Percentiles rank a stretch among this genome's conserved stretches.
Conservation (phyloP, 495 filamentous ascomycete species). For the Hypoxylon intermedium region DNA sequence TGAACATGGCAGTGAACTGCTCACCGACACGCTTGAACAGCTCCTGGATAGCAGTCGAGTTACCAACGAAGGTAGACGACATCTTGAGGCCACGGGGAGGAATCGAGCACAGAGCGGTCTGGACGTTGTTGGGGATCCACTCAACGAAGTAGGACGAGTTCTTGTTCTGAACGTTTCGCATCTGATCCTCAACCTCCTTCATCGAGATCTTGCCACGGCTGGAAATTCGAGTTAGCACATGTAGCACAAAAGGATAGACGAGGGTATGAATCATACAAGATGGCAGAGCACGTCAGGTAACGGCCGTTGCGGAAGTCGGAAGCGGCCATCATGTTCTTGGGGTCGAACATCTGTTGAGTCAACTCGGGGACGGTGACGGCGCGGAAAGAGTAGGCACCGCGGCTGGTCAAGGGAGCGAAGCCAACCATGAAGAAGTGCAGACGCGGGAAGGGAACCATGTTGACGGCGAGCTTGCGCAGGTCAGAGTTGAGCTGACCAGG, state of each 20-base stretch:
- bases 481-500: conserved; percentile 99
- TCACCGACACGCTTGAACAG: conserved; percentile 99
- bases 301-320: conserved; percentile 99
- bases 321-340: conserved; percentile 99
- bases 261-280: conserved; percentile 66
- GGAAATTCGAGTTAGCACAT: conserved; percentile 41
- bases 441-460: conserved; percentile 99
- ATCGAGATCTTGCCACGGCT: conserved; percentile 99
- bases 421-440: conserved; percentile 99
- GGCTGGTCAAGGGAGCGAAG: conserved; percentile 97
- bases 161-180: conserved; percentile 99
- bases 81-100: conserved; percentile 98
- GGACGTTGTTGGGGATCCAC: conserved; percentile 99
- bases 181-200: conserved; percentile 99
- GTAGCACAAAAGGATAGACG: neutral
- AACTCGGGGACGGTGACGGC: conserved; percentile 97
- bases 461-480: conserved; percentile 98
- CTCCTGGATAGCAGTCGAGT: conserved; percentile 99
- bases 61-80: conserved; percentile 99
- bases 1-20: conserved; percentile 99
- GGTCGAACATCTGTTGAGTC: conserved; percentile 99
- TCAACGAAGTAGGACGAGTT: conserved; percentile 99
- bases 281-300: conserved; percentile 99
- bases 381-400: conserved; percentile 93
- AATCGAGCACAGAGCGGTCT: conserved; percentile 99